Percentiles rank a stretch among this genome's conserved stretches.
phyloP scores from a whole-genome alignment of 441 rosid genomes.

The Erysimum cheiri region DNA sequence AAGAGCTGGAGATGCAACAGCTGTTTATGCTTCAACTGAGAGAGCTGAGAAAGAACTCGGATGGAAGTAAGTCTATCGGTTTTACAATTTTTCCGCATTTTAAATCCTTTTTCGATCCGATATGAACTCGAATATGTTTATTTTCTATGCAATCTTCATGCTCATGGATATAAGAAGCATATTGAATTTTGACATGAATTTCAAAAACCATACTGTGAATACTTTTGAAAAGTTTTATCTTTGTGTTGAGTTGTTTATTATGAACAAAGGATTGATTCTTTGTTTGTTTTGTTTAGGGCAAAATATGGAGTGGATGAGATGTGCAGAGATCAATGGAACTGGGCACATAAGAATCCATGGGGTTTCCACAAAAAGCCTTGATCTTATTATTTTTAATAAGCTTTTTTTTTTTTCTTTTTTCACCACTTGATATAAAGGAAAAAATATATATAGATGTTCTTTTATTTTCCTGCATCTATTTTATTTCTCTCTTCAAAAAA shows the following conservation, averaged over 20 bases:
- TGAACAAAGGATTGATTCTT: background rate
- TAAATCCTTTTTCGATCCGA: background rate
- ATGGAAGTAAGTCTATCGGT: constrained; percentile 56
- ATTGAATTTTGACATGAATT: constrained; percentile 7
- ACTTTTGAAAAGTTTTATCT: background rate
- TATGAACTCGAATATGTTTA: background rate
- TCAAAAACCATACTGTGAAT: constrained; percentile 15
- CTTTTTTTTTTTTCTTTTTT: background rate
- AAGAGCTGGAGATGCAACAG: constrained; percentile 94
- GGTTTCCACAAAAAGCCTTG: constrained; percentile 67
- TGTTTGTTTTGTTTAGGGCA: constrained; percentile 50
- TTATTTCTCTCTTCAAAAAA: constrained; percentile 8
- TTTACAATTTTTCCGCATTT: constrained; percentile 2
- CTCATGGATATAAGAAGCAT: background rate
- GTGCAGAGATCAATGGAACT: constrained; percentile 84
- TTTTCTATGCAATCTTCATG: background rate
- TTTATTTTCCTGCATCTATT: constrained; percentile 25
- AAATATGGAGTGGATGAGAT: constrained; percentile 72
- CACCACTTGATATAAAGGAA: constrained; percentile 11
- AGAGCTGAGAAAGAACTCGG: constrained; percentile 87
- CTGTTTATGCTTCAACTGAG: constrained; percentile 78
- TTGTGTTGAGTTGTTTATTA: constrained; percentile 4
- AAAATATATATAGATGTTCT: background rate
- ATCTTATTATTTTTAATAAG: background rate
- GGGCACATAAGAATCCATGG: constrained; percentile 71